A percentile compares a stretch with the other conserved stretches of the same genome.
Conservation (phyloP, 148 eudicot species). For the Rhododendron kiyosumense region DNA sequence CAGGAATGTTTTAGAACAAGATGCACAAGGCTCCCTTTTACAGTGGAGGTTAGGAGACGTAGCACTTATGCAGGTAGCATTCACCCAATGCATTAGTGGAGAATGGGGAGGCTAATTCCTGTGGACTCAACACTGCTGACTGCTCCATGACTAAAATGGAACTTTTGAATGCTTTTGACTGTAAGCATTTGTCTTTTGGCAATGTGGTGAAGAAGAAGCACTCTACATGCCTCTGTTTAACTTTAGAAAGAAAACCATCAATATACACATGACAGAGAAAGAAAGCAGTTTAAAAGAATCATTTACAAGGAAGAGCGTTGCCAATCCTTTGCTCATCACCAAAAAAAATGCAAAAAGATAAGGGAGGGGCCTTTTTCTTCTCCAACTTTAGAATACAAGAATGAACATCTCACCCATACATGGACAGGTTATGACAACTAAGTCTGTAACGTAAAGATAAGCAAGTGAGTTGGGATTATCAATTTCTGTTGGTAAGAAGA, state of each 20-base stretch:
- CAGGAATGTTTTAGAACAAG: background rate
- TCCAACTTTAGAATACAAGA: background rate
- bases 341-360: background rate
- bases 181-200: background rate
- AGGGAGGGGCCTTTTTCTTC: background rate
- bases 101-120: background rate
- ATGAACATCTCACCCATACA: background rate
- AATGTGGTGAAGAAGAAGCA: background rate
- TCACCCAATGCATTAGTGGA: background rate
- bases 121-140: background rate
- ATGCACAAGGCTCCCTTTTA: background rate
- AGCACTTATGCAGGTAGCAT: background rate
- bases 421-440: background rate
- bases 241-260: background rate
- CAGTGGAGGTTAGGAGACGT: background rate
- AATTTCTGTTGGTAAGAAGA: background rate
- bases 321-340: background rate
- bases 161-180: background rate
- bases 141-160: background rate
- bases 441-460: background rate
- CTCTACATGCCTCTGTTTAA: background rate
- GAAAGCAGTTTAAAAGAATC: background rate
- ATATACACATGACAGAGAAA: background rate
- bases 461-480: background rate
- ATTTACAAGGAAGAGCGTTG: background rate